phyloP scores from a whole-genome alignment of 352 stramenopile genomes.

The Pythium aquatile region DNA sequence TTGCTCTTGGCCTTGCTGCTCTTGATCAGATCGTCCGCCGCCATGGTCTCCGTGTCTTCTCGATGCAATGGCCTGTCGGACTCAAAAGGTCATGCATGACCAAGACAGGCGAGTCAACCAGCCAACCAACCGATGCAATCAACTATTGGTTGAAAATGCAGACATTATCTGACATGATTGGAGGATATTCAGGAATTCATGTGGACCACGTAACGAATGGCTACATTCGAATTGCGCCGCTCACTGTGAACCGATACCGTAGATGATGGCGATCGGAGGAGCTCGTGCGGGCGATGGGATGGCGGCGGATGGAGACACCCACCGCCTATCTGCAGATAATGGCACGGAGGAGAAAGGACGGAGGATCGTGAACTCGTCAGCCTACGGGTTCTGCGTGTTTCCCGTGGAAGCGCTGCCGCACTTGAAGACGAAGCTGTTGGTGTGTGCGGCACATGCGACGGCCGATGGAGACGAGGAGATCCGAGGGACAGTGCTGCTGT shows the following conservation, averaged over 20 bases:
- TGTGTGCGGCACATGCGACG: conserved; percentile 17
- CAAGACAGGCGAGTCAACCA: conserved; percentile 1
- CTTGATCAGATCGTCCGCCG: conserved; percentile 65
- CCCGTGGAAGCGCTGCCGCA: conserved; percentile 30
- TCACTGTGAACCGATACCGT: no score
- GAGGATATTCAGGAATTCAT: conserved; percentile 27
- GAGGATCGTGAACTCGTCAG: conserved; percentile 58
- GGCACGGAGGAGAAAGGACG: not conserved
- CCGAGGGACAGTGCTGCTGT: conserved; percentile 67
- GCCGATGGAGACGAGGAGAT: conserved; percentile 29
- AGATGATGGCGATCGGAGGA: no score
- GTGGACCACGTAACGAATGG: conserved; percentile 16
- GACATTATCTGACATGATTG: conserved; percentile 29
- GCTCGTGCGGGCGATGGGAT: not conserved
- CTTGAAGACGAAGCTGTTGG: conserved; percentile 40
- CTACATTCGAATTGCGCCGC: not conserved
- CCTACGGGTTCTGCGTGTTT: conserved; percentile 72
- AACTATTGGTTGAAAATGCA: conserved; percentile 6
- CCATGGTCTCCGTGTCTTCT: conserved; percentile 35
- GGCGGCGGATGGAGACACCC: not conserved
- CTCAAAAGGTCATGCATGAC: conserved; percentile 23
- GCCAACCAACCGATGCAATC: not conserved
- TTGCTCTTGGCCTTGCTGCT: conserved; percentile 30
- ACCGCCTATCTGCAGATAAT: not conserved
- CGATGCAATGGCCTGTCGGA: conserved; percentile 28